Evolutionary conservation across 306 rosid species (phyloP).

Genomic region (Trifolium repens): DNA sequence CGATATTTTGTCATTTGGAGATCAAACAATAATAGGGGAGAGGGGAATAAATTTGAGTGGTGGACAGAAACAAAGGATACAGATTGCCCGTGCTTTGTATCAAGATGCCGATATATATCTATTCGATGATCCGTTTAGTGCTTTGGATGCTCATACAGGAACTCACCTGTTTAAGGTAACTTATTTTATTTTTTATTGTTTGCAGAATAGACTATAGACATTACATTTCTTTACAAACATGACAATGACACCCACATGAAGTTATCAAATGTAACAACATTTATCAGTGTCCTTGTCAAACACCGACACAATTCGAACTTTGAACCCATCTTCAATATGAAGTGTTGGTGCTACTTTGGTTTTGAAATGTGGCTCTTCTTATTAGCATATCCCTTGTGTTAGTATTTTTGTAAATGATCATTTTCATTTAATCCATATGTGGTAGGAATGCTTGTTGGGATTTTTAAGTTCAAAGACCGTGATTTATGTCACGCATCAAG

Average conservation of each 20-base stretch:
- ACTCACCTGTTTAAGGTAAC: conserved; percentile 81
- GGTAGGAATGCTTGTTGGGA: conserved; percentile 74
- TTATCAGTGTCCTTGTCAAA: too few species aligned
- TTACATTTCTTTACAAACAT: neutral
- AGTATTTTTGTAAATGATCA: too few species aligned
- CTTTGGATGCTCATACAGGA: conserved; percentile 91
- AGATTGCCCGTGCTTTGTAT: conserved; percentile 80
- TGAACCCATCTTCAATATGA: too few species aligned
- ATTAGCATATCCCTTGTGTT: neutral
- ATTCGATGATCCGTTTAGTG: conserved; percentile 92
- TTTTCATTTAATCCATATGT: neutral
- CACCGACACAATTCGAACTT: too few species aligned
- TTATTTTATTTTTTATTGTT: conserved; percentile 14
- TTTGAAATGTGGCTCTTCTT: conserved; percentile 14
- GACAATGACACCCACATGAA: neutral
- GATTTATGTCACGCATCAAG: conserved; percentile 79
- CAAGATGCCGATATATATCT: conserved; percentile 86
- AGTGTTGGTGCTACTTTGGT: too few species aligned
- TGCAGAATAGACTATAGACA: neutral
- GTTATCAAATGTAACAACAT: too few species aligned
- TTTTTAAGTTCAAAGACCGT: conserved; percentile 65
- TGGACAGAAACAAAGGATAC: conserved; percentile 88
- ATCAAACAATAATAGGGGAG: conserved; percentile 88
- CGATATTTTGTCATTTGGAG: conserved; percentile 73
- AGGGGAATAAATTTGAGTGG: conserved; percentile 95